Base-by-base conservation (phyloP, 2,329 filamentous ascomycete species). In the Alternaria arbusti region DNA sequence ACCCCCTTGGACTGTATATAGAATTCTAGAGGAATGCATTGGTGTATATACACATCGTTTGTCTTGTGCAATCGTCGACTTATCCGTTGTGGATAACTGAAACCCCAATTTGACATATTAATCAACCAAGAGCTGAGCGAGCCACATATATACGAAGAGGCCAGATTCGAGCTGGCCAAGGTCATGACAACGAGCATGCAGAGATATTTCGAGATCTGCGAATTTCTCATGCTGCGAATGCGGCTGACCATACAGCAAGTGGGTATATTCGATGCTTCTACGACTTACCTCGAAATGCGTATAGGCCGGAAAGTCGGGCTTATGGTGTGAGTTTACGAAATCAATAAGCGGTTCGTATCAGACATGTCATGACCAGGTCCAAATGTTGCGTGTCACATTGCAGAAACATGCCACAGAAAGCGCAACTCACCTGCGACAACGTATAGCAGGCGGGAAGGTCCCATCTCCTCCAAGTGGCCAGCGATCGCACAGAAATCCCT, bases 401-500 rank as follows among this genome's bases (percentile, higher is more conserved):
- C 20, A 15, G 13, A n/a, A 43, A 40, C 36, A 15, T 23, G 10
- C 6, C 40, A 12, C 30, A 23, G 13, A 36, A 52, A 54, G 22
- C n/a, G 23, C 59, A 44, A 62, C 59, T 50, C 49, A 62, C 59
- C 59, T 62, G 4, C 12, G 23, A 25, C 22, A 20, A 20, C 32
- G 45, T 23, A 36, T 26, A 11, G 12, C 28, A 22, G 13, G 15
- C 5, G 20, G 13, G 4, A 26, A 32, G 15, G 13, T 6, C n/a
- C 22, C 13, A 17, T 23, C n/a, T 43, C 23, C n/a, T 26, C 45
- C 20, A 44, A n/a, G 15, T 30, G 46, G 20, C 28, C 30, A 46
- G 51, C 26, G 40, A 45, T n/a, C 52, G 62, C 63, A 70, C 64
- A 54, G 61, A 66, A 49, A 57, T 74, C 62, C 74, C 74, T 75